These are phyloP conservation scores for Cnidoscolus chayamansa DNA, from an alignment of 441 rosid species.

Conservation along the genomic window DNA sequence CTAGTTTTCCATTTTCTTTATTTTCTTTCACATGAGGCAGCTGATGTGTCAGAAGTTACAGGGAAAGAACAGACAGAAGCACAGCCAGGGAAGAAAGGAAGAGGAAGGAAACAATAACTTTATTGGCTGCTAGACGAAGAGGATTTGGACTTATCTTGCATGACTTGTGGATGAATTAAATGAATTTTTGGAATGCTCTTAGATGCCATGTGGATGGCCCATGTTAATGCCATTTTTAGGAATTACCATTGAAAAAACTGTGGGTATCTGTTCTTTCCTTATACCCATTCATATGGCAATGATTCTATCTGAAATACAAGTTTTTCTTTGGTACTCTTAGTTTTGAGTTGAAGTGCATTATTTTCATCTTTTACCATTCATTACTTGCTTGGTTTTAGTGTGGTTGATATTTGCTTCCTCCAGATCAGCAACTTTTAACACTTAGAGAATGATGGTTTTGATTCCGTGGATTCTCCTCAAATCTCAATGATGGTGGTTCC, in stretches of 20 bases:
- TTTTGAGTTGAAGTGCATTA: not conserved
- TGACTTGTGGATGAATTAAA: slow-evolving; percentile 6
- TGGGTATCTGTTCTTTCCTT: not conserved
- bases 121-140: not conserved
- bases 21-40: slow-evolving; percentile 36
- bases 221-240: not conserved
- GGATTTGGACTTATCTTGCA: slow-evolving; percentile 2
- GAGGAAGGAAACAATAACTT: slow-evolving; percentile 81
- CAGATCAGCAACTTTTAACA: slow-evolving; percentile 2
- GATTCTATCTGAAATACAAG: not conserved
- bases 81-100: slow-evolving; percentile 77
- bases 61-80: slow-evolving; percentile 75
- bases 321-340: not conserved
- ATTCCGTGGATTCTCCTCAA: not conserved
- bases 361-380: not conserved
- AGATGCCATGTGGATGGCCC: not conserved
- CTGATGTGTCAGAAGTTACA: slow-evolving; percentile 60
- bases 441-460: not conserved
- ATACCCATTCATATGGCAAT: not conserved
- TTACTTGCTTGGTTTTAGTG: not conserved
- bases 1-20: slow-evolving; percentile 5
- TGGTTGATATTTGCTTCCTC: not conserved
- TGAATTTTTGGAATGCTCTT: not conserved
- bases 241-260: not conserved
- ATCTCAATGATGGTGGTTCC: not conserved